Base-by-base conservation (phyloP, 345 rosid genomes). In the Gossypium raimondii region DNA sequence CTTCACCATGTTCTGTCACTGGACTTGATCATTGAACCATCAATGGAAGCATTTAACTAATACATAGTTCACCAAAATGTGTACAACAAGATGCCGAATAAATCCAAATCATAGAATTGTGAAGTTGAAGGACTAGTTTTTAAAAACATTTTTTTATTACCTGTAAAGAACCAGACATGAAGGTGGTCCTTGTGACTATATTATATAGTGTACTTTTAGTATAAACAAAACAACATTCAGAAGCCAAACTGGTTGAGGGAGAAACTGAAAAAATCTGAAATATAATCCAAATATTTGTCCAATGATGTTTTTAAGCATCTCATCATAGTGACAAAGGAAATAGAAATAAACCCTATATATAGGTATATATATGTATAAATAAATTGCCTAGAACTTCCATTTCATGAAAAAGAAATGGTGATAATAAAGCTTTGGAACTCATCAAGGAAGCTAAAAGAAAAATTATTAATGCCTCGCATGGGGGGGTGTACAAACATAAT, bases 1-100 rank as follows among this genome's bases (percentile, higher is more conserved):
- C 80, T 75, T 82, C 50, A 81, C 80, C 92, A 88, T 88, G 81
- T 79, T 55, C 69, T 34, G 11, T 65, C 68, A 27, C 55, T 60
- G 17, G 64, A 25, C 64, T 59, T 13, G 41, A 78, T 72, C 87
- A 84, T 82, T 78, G 85, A 85, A 76, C 12, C 53, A 63, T 76
- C 59, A 74, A 45, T 29, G 24, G 7, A 60, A 57, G 17, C 38
- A 53, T 74, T 63, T 69, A 51, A 22, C n/a, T 7, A 61, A 62
- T 53, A 59, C 20, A 8, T 4, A 43, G 57, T 58, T 22, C 43
- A 68, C 16, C 10, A 16, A 68, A 24, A 13, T 18, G 58, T 9
- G 22, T 72, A 70, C 68, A 72, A 55, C 12, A 70, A 17, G 41
- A 34, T 34, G 41, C 41, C 29, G 9, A 7, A 69, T 2, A 56